phyloP scores from a whole-genome alignment of 2,329 filamentous ascomycete genomes.

The Talaromyces pinophilus region DNA sequence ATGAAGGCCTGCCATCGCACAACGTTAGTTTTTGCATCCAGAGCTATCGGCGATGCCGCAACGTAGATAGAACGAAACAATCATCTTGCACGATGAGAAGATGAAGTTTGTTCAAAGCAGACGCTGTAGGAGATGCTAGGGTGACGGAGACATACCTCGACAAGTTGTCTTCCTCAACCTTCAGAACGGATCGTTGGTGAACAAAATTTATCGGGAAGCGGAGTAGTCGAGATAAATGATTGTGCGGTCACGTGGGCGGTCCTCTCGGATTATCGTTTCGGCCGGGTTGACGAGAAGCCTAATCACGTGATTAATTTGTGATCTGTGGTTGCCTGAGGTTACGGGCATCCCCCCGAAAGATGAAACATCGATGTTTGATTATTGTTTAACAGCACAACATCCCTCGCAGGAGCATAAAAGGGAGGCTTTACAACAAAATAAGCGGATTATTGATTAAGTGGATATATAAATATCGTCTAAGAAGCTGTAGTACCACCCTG shows the following conservation, averaged over 20 bases:
- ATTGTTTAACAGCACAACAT: neutral
- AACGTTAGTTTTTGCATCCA: slow-evolving; percentile 26
- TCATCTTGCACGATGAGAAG: neutral
- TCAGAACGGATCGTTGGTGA: slow-evolving; percentile 41
- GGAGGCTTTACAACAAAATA: neutral
- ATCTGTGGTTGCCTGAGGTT: neutral
- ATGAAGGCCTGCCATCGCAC: slow-evolving; percentile 43
- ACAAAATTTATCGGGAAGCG: slow-evolving; percentile 24
- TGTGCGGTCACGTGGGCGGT: slow-evolving; percentile 42
- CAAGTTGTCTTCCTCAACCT: slow-evolving; percentile 65
- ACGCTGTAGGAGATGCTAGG: neutral
- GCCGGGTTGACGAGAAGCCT: neutral
- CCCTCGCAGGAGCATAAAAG: slow-evolving; percentile 7
- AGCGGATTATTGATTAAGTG: slow-evolving; percentile 10
- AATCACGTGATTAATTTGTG: neutral
- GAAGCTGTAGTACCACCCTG: neutral
- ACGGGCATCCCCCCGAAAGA: neutral
- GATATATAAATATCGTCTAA: neutral
- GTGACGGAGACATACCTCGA: slow-evolving; percentile 52
- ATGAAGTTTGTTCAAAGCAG: neutral
- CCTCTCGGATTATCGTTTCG: neutral
- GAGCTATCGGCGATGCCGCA: neutral
- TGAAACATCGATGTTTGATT: neutral
- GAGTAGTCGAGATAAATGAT: slow-evolving; percentile 39
- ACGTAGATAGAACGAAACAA: neutral